These are phyloP conservation scores for Chlamydomonas sp. DNA, from an alignment of 139 green algal species.

Conservation along the genomic window DNA sequence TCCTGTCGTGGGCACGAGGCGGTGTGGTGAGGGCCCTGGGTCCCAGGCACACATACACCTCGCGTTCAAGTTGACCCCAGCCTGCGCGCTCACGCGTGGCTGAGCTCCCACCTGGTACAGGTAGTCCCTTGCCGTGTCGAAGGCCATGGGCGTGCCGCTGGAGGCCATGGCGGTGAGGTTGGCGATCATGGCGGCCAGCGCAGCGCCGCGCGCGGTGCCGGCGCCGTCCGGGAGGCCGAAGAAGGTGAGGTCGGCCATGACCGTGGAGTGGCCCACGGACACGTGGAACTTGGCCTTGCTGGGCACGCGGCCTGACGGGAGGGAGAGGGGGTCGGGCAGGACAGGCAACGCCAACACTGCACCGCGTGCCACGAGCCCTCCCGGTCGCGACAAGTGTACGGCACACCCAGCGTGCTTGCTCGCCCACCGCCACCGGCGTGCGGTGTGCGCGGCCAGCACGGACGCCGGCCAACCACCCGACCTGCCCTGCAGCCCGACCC, in stretches of 20 bases:
- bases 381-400: too few species aligned
- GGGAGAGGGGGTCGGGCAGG: neutral
- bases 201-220: conserved; percentile 11
- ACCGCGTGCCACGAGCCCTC: too few species aligned
- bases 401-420: too few species aligned
- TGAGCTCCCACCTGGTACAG: conserved; percentile 66
- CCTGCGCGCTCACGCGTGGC: neutral
- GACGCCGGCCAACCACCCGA: neutral
- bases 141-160: conserved; percentile 27
- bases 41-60: neutral
- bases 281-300: conserved; percentile 84
- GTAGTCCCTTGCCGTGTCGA: conserved; percentile 74
- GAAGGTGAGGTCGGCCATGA: conserved; percentile 86
- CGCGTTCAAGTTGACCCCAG: neutral
- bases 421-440: too few species aligned
- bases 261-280: conserved; percentile 82
- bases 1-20: conserved; percentile 36
- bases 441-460: neutral
- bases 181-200: conserved; percentile 50
- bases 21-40: neutral
- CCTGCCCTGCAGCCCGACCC: neutral
- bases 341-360: neutral
- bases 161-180: conserved; percentile 44
- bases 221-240: conserved; percentile 73
- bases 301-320: conserved; percentile 36